These are phyloP conservation scores for Poterioochromonas sp. DNA, from an alignment of 352 stramenopile genomes.

Conservation along the genomic window DNA sequence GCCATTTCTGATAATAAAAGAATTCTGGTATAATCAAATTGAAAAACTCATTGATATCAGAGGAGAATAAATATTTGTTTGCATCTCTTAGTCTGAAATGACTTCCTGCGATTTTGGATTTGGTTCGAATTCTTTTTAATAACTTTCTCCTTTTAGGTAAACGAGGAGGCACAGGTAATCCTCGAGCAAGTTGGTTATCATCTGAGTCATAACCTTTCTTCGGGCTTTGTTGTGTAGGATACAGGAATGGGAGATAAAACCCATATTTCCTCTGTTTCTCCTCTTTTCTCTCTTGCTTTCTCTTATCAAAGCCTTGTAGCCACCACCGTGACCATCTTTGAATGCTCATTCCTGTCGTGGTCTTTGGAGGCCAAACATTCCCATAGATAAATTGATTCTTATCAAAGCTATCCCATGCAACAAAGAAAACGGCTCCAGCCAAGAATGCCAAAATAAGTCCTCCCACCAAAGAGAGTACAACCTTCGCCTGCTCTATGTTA, in stretches of 20 bases:
- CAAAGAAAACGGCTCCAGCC: background rate
- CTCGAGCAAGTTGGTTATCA: background rate
- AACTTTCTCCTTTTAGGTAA: no score
- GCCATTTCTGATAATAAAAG: background rate
- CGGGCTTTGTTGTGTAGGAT: background rate
- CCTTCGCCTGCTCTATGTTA: background rate
- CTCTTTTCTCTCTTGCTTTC: background rate
- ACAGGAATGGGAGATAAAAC: background rate
- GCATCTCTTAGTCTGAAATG: no score
- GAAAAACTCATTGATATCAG: background rate
- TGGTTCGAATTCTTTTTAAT: no score
- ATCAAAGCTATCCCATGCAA: conserved; percentile 11
- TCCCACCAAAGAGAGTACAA: conserved; percentile 11
- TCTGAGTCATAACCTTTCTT: background rate
- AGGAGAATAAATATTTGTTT: no score
- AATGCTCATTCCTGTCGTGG: background rate
- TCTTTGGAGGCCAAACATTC: background rate
- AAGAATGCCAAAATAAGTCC: background rate
- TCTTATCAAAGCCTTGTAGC: background rate
- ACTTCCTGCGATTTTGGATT: no score
- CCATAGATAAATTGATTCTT: background rate
- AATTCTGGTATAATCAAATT: background rate
- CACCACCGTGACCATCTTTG: background rate
- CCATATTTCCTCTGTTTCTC: background rate
- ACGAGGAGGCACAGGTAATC: no score